Base-by-base conservation (phyloP, 768 basidiomycete species). In the Russula sp. region DNA sequence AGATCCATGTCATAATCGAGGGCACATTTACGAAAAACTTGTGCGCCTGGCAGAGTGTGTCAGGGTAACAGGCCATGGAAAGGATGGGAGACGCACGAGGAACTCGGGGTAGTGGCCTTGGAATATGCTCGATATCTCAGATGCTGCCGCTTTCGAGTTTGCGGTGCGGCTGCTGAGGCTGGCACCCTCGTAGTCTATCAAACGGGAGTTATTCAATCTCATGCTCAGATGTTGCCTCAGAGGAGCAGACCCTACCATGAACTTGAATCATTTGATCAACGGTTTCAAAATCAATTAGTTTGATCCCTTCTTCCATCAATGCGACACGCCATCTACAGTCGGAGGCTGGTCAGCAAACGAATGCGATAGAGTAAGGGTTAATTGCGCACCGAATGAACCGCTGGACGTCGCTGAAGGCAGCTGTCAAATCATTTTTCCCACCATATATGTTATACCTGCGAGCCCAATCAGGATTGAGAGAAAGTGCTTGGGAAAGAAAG, bases 21-120 rank as follows among this genome's bases (percentile, higher is more conserved):
- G 91, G 91, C 13, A 93, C 89, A 68, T 89, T 90, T 70, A 93
- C 78, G 70, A 93, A 92, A 76, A 86, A 89, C 71, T 92, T 92
- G 71, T 80, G 81, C 69, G 82, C 79, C 87, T 88, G 65, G 22
- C 14, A 5, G 13, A 18, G 16, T 20, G 37, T 10, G 53, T 39
- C 22, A 61, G 13, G 39, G 31, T 49, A 55, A 35, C 20, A 8
- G 31, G 27, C 10, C 4, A 40, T 32, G 27, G 20, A 34, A 20
- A 22, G 18, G 51, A 22, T n/a, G 22, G 6, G n/a, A 11, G 39
- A 54, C 81, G 57, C 48, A 88, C 88, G 57, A 93, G 75, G 62
- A 91, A 78, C 72, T 93, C 90, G 0, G 91, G 91, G 69, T 93
- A 92, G 72, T 92, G 83, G 64, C 78, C 78, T 59, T 82, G 78